phyloP scores from a whole-genome alignment of 2,329 filamentous ascomycete species.

The Sclerotinia spermophila region DNA sequence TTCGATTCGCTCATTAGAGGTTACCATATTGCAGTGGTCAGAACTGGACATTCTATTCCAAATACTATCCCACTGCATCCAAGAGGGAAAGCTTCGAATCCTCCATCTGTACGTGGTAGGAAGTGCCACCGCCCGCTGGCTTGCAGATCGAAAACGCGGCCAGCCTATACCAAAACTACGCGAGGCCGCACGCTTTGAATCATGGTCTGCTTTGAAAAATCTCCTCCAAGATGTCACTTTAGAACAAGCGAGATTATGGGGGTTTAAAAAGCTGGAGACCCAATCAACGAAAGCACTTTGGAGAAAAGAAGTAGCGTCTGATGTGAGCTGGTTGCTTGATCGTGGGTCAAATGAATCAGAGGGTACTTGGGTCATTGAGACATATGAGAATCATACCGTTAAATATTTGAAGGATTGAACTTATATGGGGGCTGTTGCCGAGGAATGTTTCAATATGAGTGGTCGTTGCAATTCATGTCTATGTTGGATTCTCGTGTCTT shows the following conservation, averaged over 20 bases:
- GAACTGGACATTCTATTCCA: constrained; percentile 22
- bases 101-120: constrained; percentile 24
- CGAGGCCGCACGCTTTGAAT: too few relatives aligned
- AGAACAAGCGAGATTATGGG: constrained; percentile 20
- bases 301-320: not conserved
- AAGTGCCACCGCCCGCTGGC: not conserved
- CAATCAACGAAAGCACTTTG: not conserved
- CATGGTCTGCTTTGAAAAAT: constrained; percentile 11
- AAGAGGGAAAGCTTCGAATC: constrained; percentile 30
- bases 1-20: constrained; percentile 23
- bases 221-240: constrained; percentile 31
- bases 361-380: not conserved
- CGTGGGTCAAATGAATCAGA: not conserved
- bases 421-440: not conserved
- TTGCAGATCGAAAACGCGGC: too few relatives aligned
- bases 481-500: too few relatives aligned
- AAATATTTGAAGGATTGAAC: not conserved
- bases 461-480: too few relatives aligned
- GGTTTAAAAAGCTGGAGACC: not conserved
- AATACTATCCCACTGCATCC: constrained; percentile 29
- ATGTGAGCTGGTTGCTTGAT: constrained; percentile 22
- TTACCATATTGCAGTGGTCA: constrained; percentile 30
- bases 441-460: too few relatives aligned
- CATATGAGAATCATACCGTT: not conserved
- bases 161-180: too few relatives aligned